A percentile compares a stretch with the other conserved stretches of the same genome.
These are phyloP conservation scores for Agaricales sp. DNA, from an alignment of 1,284 basidiomycete genomes.

Conservation along the genomic window DNA sequence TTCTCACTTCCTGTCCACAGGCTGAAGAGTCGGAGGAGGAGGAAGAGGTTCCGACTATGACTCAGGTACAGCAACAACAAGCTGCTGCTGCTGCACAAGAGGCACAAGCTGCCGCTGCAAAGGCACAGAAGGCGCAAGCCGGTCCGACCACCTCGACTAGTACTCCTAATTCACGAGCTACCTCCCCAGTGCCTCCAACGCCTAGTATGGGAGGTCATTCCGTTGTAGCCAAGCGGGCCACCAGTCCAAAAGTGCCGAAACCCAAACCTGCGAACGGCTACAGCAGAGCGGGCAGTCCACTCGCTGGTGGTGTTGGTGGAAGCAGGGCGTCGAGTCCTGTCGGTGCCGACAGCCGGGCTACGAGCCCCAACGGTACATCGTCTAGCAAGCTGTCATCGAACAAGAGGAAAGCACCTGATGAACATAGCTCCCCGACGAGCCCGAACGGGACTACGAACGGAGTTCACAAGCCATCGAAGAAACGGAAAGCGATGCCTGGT, in stretches of 20 bases:
- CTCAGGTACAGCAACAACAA: constrained; percentile 42
- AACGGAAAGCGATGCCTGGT: constrained; percentile 53
- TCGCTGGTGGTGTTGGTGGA: constrained; percentile 27
- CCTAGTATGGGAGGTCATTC: constrained; percentile 57
- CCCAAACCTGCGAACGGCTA: constrained; percentile 29
- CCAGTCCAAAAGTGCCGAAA: constrained; percentile 62
- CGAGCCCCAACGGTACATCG: constrained; percentile 28
- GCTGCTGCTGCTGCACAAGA: constrained; percentile 22
- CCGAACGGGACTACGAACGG: constrained; percentile 12
- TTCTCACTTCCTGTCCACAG: constrained; percentile 17
- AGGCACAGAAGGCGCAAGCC: constrained; percentile 24
- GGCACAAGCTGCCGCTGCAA: constrained; percentile 21
- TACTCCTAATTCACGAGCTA: constrained; percentile 29
- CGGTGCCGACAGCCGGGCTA: constrained; percentile 26
- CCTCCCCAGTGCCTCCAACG: constrained; percentile 36
- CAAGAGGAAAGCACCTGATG: constrained; percentile 1
- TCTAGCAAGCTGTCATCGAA: constrained; percentile 15
- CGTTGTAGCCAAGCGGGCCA: constrained; percentile 73
- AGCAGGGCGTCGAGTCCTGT: constrained; percentile 28
- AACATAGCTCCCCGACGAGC: constrained; percentile 8
- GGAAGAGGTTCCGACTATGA: constrained; percentile 34
- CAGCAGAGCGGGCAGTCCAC: constrained; percentile 48
- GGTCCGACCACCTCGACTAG: constrained; percentile 13
- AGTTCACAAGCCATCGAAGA: constrained; percentile 28
- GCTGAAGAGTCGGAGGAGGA: constrained; percentile 66